Conservation (phyloP, 257 asterid genomes). For the Salvia rosmarinus region DNA sequence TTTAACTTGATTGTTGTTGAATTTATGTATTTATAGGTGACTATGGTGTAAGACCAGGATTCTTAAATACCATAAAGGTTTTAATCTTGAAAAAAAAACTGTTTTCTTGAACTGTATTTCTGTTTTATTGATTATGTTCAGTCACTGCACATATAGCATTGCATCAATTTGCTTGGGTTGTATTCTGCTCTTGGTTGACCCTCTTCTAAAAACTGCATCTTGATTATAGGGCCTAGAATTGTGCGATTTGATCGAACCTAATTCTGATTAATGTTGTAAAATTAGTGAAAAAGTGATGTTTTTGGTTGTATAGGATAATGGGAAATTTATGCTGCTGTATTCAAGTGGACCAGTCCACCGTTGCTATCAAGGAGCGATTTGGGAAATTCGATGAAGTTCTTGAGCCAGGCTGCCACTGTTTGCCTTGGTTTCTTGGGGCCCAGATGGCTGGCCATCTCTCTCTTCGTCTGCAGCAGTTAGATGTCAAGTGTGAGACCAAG, state of each 20-base stretch:
- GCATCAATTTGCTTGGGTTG: not conserved
- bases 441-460: slow-evolving; percentile 78
- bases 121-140: too few species aligned
- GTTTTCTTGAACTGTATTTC: too few species aligned
- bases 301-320: slow-evolving; percentile 49
- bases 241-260: not conserved
- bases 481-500: slow-evolving; percentile 79
- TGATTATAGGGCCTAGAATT: not conserved
- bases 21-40: not conserved
- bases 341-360: slow-evolving; percentile 80
- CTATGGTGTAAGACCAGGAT: not conserved
- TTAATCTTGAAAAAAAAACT: not conserved
- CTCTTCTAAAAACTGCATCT: not conserved
- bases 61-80: not conserved
- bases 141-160: not conserved
- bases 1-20: not conserved
- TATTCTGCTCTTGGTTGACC: not conserved
- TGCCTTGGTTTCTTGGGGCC: slow-evolving; percentile 77
- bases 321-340: slow-evolving; percentile 65
- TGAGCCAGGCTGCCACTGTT: slow-evolving; percentile 76
- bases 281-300: not conserved
- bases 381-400: slow-evolving; percentile 70
- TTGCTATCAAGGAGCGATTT: slow-evolving; percentile 72
- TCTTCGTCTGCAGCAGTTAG: slow-evolving; percentile 77
- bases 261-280: not conserved